Evolutionary conservation across 192 early-diverging fungal species (phyloP).

Genomic region (Coemansia sp.): DNA sequence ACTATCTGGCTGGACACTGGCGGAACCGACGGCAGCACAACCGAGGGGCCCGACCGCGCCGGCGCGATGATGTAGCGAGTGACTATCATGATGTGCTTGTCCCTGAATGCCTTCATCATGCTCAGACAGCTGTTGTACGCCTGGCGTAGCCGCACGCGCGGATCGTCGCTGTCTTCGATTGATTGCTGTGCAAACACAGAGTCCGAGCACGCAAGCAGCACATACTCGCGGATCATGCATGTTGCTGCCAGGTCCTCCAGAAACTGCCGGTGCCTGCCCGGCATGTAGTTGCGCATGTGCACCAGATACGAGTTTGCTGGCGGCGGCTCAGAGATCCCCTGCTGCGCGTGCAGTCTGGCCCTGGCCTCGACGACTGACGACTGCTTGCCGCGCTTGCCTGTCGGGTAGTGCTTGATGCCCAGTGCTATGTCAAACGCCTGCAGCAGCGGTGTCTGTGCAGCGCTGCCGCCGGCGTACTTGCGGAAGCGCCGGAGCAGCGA

Average conservation of each 20-base stretch:
- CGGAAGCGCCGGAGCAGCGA: conserved; percentile 63
- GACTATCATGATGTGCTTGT: conserved; percentile 90
- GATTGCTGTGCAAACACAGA: conserved; percentile 16
- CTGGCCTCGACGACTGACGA: conserved; percentile 35
- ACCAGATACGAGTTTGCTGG: conserved; percentile 71
- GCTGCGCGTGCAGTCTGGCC: conserved; percentile 14
- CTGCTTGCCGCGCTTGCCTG: conserved; percentile 55
- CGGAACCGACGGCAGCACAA: conserved; percentile 48
- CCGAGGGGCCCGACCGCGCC: conserved; percentile 68
- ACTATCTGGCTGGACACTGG: conserved; percentile 25
- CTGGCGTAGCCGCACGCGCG: conserved; percentile 54
- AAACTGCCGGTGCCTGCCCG: conserved; percentile 83
- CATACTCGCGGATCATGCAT: conserved; percentile 69
- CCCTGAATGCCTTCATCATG: conserved; percentile 83
- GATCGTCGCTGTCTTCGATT: conserved; percentile 13
- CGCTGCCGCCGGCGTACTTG: conserved; percentile 86
- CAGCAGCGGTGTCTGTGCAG: conserved; percentile 91
- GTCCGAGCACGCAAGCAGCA: conserved; percentile 52
- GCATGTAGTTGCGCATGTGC: conserved; percentile 93
- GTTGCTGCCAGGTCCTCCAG: conserved; percentile 70
- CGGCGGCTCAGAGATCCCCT: conserved; percentile 38
- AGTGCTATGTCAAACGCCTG: conserved; percentile 88
- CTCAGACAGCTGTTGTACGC: conserved; percentile 81
- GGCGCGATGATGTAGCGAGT: conserved; percentile 87
- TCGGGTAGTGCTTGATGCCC: conserved; percentile 85